These are phyloP conservation scores for Plantago coronopus DNA, from an alignment of 305 asterid genomes.

Conservation along the genomic window DNA sequence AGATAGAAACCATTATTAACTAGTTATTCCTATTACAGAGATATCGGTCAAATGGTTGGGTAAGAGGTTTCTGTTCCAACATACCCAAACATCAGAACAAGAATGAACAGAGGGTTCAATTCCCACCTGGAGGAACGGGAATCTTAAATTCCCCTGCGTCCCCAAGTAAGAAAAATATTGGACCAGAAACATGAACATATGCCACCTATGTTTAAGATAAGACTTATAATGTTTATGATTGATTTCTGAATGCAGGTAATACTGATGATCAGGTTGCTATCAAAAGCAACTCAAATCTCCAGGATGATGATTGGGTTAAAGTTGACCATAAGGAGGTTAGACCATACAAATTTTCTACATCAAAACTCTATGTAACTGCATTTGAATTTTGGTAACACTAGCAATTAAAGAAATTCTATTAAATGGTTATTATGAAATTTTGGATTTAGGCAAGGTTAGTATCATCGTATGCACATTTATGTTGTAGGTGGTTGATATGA, in stretches of 20 bases:
- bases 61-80: slow-evolving; percentile 19
- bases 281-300: slow-evolving; percentile 12
- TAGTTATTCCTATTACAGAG: slow-evolving; percentile 14
- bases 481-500: slow-evolving; percentile 2
- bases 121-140: neutral
- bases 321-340: slow-evolving; percentile 11
- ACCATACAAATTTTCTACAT: neutral
- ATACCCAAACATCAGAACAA: neutral
- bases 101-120: neutral
- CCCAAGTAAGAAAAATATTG: neutral
- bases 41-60: slow-evolving; percentile 16
- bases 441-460: neutral
- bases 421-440: neutral
- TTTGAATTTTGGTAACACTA: no score
- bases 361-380: neutral
- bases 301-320: slow-evolving; percentile 2
- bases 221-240: neutral
- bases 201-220: neutral
- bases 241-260: slow-evolving; percentile 1
- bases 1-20: neutral
- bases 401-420: no score
- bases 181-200: neutral
- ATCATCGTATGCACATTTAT: neutral
- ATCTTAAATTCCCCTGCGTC: neutral
- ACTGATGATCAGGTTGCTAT: neutral